Percentiles rank a stretch among this genome's conserved stretches.
phyloP scores from a whole-genome alignment of 352 stramenopile genomes.

The Pilasporangium apinafurcum region DNA sequence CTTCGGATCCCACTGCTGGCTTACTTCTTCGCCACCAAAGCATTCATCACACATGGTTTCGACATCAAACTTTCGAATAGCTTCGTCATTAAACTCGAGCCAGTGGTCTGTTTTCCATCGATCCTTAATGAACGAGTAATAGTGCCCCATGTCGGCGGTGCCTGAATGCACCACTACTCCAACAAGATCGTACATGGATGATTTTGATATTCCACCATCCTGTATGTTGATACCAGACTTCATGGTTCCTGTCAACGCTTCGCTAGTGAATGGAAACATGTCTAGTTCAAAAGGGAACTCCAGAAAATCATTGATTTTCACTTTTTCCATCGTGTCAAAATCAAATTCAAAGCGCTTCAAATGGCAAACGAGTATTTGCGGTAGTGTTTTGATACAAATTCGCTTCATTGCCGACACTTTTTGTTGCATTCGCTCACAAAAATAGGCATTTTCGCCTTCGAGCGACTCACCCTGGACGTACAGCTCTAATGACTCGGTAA shows the following conservation, averaged over 20 bases:
- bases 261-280: slow-evolving; percentile 88
- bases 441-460: slow-evolving; percentile 78
- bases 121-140: slow-evolving; percentile 93
- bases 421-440: slow-evolving; percentile 51
- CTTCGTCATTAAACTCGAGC: slow-evolving; percentile 92
- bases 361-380: slow-evolving; percentile 74
- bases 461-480: slow-evolving; percentile 74
- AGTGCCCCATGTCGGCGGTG: slow-evolving; percentile 90
- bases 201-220: neutral
- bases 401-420: slow-evolving; percentile 82
- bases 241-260: slow-evolving; percentile 18
- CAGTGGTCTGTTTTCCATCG: slow-evolving; percentile 40
- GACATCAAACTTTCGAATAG: slow-evolving; percentile 76
- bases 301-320: slow-evolving; percentile 84
- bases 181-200: slow-evolving; percentile 81
- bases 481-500: slow-evolving; percentile 50
- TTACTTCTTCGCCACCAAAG: slow-evolving; percentile 86
- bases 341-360: slow-evolving; percentile 89
- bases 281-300: slow-evolving; percentile 85
- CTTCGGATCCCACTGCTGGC: slow-evolving; percentile 40
- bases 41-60: slow-evolving; percentile 76
- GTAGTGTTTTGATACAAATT: slow-evolving; percentile 74
- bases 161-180: slow-evolving; percentile 92
- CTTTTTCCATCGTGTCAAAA: slow-evolving; percentile 84
- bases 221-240: neutral